Evolutionary conservation across 148 eudicot genomes (phyloP).

Genomic region (Tetragonia tetragonoides): DNA sequence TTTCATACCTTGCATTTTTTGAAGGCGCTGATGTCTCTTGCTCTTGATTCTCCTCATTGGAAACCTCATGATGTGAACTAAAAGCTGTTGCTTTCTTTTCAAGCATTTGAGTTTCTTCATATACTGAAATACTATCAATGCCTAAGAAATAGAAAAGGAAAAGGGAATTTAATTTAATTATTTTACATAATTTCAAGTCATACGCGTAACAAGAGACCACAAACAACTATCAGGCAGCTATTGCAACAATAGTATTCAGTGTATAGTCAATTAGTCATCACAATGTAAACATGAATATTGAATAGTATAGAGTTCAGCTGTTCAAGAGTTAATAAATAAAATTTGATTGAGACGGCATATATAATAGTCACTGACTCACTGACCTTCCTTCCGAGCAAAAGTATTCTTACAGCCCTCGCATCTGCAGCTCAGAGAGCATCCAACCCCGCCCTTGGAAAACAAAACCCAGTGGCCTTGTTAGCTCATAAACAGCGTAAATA

Average conservation of each 20-base stretch:
- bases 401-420: conserved; percentile 48
- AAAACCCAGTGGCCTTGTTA: conserved; percentile 4
- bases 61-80: conserved; percentile 15
- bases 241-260: background rate
- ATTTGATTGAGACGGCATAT: too few relatives aligned
- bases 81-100: conserved; percentile 14
- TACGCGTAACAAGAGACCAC: background rate
- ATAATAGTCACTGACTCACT: conserved; percentile 28
- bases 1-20: conserved; percentile 21
- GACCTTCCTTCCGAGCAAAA: conserved; percentile 44
- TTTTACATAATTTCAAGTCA: background rate
- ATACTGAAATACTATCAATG: conserved; percentile 3
- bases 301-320: background rate
- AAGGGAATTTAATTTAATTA: background rate
- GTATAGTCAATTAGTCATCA: background rate
- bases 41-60: conserved; percentile 21
- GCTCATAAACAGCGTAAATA: background rate
- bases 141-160: conserved; percentile 19
- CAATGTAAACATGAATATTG: background rate
- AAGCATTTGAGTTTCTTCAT: conserved; percentile 11
- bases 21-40: conserved; percentile 25
- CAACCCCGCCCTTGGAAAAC: conserved; percentile 45
- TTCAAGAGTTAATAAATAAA: background rate
- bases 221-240: background rate
- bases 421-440: conserved; percentile 46